Evolutionary conservation across 371 early-diverging fungal genomes (phyloP).

Genomic region (Blakeslea trispora): DNA sequence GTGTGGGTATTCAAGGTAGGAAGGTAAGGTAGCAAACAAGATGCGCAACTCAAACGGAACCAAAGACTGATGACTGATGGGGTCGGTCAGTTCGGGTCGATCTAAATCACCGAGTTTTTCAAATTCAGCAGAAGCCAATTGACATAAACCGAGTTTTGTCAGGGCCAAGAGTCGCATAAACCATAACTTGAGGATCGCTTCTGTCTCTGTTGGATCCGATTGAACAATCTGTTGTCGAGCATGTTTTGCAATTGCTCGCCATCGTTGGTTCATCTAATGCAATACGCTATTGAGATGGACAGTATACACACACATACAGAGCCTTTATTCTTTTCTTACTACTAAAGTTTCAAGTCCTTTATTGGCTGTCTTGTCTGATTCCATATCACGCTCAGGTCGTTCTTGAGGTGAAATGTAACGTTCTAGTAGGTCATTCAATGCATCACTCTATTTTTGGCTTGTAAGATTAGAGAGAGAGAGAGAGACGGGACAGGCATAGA

Average conservation of each 20-base stretch:
- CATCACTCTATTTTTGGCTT: conserved; percentile 46
- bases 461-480: too few relatives aligned
- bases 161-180: conserved; percentile 56
- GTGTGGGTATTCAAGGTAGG: conserved; percentile 48
- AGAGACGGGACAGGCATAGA: neutral
- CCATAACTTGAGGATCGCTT: conserved; percentile 53
- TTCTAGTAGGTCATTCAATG: conserved; percentile 56
- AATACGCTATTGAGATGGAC: too few relatives aligned
- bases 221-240: conserved; percentile 55
- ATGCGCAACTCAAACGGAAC: conserved; percentile 61
- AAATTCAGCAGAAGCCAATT: conserved; percentile 63
- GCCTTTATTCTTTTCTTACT: conserved; percentile 13
- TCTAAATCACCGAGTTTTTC: conserved; percentile 61
- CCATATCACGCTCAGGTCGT: conserved; percentile 49
- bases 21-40: conserved; percentile 54
- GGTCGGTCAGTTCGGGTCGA: conserved; percentile 38
- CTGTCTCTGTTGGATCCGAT: conserved; percentile 38
- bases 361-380: conserved; percentile 29
- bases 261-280: conserved; percentile 56
- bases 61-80: conserved; percentile 41
- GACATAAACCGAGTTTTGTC: conserved; percentile 54
- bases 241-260: conserved; percentile 61
- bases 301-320: too few relatives aligned
- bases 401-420: conserved; percentile 55
- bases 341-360: conserved; percentile 37